A percentile compares a stretch with the other conserved stretches of the same genome.
These are phyloP conservation scores for Serpula lacrymans DNA, from an alignment of 768 basidiomycete genomes.

Conservation along the genomic window DNA sequence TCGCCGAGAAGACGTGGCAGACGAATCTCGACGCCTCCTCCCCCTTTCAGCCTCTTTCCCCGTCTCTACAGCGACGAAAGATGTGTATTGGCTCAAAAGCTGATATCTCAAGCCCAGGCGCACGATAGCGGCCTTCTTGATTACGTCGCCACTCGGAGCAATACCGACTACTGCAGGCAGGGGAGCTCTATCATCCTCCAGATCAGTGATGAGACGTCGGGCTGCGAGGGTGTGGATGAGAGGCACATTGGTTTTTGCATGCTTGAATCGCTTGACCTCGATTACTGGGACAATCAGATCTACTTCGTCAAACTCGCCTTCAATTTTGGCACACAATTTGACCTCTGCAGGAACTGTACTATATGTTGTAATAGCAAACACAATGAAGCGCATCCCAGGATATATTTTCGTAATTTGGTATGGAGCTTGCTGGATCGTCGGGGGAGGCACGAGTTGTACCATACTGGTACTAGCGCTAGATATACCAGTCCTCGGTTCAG, in stretches of 20 bases:
- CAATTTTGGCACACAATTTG: constrained; percentile 22
- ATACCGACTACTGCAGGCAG: constrained; percentile 25
- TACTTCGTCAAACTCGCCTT: constrained; percentile 17
- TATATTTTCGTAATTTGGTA: constrained; percentile 27
- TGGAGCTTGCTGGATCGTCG: constrained; percentile 32
- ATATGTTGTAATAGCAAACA: constrained; percentile 28
- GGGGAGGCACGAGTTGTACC: constrained; percentile 31
- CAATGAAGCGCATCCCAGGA: constrained; percentile 30
- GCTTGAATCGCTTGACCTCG: constrained; percentile 22
- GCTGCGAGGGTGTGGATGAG: constrained; percentile 56
- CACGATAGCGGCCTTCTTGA: constrained; percentile 44
- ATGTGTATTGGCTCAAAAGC: constrained; percentile 49
- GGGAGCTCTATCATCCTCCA: constrained; percentile 35
- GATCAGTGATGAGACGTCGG: constrained; percentile 49
- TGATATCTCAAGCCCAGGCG: constrained; percentile 50
- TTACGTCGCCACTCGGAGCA: constrained; percentile 28
- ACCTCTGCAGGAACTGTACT: constrained; percentile 23
- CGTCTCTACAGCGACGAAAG: constrained; percentile 52
- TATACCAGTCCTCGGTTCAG: constrained; percentile 10
- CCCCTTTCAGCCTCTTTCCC: constrained; percentile 20
- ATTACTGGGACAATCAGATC: constrained; percentile 19
- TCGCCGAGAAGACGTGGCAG: constrained; percentile 18
- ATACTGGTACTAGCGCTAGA: constrained; percentile 13
- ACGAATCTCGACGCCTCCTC: neutral
- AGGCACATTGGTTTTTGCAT: constrained; percentile 16